Percentiles rank a stretch among this genome's conserved stretches.
Evolutionary conservation across 2,329 filamentous ascomycete species (phyloP).

Genomic region (Hirsutella rhossiliensis): DNA sequence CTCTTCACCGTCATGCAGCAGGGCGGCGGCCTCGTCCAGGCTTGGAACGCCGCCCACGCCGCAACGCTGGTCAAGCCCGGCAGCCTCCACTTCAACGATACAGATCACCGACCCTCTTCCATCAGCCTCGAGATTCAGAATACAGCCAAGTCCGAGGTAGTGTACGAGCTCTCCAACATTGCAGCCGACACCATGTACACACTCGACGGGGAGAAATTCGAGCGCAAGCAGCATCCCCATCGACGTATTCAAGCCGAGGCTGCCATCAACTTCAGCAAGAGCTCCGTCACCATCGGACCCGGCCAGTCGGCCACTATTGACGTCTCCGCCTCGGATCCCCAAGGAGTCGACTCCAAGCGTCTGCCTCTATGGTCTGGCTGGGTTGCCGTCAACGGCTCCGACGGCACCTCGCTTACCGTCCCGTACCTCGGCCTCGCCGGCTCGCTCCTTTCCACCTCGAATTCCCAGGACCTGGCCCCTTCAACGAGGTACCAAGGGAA

Average conservation of each 20-base stretch:
- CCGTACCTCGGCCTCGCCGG: conserved; percentile 4
- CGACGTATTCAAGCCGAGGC: not conserved
- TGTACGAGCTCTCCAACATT: conserved; percentile 1
- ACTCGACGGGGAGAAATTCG: not conserved
- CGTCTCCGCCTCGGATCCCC: conserved; percentile 1
- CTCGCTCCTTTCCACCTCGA: not conserved
- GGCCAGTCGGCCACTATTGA: conserved; percentile 1
- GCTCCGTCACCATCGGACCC: not conserved
- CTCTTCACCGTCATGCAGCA: conserved; percentile 3
- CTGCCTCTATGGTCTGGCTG: conserved; percentile 6
- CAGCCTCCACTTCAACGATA: conserved; percentile 4
- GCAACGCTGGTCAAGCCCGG: conserved; percentile 3
- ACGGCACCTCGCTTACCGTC: conserved; percentile 3
- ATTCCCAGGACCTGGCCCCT: too few species aligned
- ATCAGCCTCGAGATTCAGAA: conserved; percentile 1
- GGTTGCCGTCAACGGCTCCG: conserved; percentile 3
- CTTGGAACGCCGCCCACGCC: conserved; percentile 3
- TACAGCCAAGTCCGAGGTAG: not conserved
- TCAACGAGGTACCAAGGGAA: too few species aligned
- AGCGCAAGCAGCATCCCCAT: too few species aligned
- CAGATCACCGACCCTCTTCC: not conserved
- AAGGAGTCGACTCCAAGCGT: not conserved
- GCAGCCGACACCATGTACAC: not conserved
- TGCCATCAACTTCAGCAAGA: conserved; percentile 2
- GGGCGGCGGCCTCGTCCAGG: conserved; percentile 4